Base-by-base conservation (phyloP, 129 eudicot genomes). In the Flaveria robusta region DNA sequence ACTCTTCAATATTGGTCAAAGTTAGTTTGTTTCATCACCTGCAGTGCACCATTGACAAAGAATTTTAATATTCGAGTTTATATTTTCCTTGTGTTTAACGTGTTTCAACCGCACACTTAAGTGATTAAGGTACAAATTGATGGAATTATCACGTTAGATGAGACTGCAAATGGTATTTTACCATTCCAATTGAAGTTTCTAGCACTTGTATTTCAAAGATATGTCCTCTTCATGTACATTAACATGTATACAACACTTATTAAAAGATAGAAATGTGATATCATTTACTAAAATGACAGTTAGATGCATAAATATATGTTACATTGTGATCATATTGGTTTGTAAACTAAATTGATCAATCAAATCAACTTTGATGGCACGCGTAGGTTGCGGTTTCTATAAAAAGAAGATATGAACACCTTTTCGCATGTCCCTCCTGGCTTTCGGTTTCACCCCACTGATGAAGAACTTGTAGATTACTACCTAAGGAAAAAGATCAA, bases 401-500 rank as follows among this genome's bases (percentile, higher is more conserved):
- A 2, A 26, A 18, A 70, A 63, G 58, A 27, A 66, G 79, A 68
- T 1, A 90, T 92, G 96, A 84, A 87, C 77, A 79, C 92, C 19
- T 88, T 85, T 81, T 68, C 92, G 29, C 96, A 89, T 22, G 93
- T 92, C 23, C 97, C 97, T 50, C 97, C 97, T 10, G 97, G 97
- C 37, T 92, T 92, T 78, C 96, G 97, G 1, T 92, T 92, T 84
- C 97, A 92, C 72, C 97, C 97, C 26, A 92, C 97, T 0, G 97
- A 92, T 65, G 98, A 92, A 85, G 98, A 92, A 85, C 93, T 92
- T 68, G 98, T 92, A 1, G 94, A 92, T 79, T 92, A 89, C 81
- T 92, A 92, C 77, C 93, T 92, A 43, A 77, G 98, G 34, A 88
- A 88, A 67, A 92, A 92, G 83, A 72, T 92, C 34, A 81, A 84